Percentiles rank a stretch among this genome's conserved stretches.
These are phyloP conservation scores for Chlorophyllum brunneum DNA, from an alignment of 768 basidiomycete species.

Conservation along the genomic window DNA sequence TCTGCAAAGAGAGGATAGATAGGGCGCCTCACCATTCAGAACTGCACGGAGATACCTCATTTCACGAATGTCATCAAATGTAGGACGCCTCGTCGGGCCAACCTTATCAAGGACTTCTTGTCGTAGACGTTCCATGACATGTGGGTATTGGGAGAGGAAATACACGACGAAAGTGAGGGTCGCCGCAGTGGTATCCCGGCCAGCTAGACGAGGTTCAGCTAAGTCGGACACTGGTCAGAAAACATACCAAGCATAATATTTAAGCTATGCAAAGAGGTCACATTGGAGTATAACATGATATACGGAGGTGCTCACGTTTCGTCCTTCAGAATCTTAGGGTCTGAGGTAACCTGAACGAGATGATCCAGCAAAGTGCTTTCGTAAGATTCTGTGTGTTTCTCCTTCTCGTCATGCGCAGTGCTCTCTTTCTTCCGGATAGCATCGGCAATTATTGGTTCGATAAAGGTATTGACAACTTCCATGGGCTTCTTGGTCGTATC, in stretches of 20 bases:
- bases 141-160: slow-evolving; percentile 48
- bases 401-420: slow-evolving; percentile 18
- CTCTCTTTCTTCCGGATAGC: slow-evolving; percentile 44
- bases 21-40: slow-evolving; percentile 45
- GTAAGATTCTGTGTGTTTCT: slow-evolving; percentile 21
- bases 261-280: slow-evolving; percentile 20
- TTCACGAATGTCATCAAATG: slow-evolving; percentile 37
- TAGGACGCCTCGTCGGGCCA: slow-evolving; percentile 42
- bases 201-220: slow-evolving; percentile 23
- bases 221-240: background rate
- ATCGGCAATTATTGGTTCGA: slow-evolving; percentile 49
- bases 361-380: slow-evolving; percentile 55
- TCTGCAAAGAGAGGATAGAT: background rate
- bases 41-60: slow-evolving; percentile 66
- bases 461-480: slow-evolving; percentile 47
- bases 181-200: slow-evolving; percentile 42
- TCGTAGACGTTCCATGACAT: slow-evolving; percentile 42
- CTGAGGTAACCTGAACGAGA: slow-evolving; percentile 45
- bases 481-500: slow-evolving; percentile 46
- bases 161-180: slow-evolving; percentile 41
- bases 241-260: slow-evolving; percentile 42
- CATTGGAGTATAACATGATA: background rate
- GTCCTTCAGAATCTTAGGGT: slow-evolving; percentile 45
- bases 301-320: slow-evolving; percentile 29
- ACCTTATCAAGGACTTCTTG: slow-evolving; percentile 53